A percentile compares a stretch with the other conserved stretches of the same genome.
These are phyloP conservation scores for Gomphus bonarii DNA, from an alignment of 1,284 basidiomycete species.

Conservation along the genomic window DNA sequence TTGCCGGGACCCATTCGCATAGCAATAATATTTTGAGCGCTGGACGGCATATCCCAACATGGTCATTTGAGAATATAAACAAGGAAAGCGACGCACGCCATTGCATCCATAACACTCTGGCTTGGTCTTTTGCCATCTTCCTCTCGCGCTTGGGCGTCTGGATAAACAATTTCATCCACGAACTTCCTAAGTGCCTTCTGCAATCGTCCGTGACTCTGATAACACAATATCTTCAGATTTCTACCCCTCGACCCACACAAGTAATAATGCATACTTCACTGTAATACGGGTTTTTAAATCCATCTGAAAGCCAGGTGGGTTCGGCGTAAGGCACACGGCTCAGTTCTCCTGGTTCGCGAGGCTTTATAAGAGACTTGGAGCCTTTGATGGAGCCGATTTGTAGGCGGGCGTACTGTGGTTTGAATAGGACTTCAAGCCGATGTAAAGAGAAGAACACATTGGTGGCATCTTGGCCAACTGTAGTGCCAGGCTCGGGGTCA, in stretches of 20 bases:
- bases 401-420: conserved; percentile 63
- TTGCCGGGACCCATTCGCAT: conserved; percentile 23
- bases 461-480: conserved; percentile 76
- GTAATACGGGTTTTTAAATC: conserved; percentile 81
- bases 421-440: conserved; percentile 65
- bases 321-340: conserved; percentile 77
- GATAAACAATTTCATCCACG: conserved; percentile 50
- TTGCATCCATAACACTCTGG: conserved; percentile 55
- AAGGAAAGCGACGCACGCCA: conserved; percentile 40
- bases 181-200: conserved; percentile 57
- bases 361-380: conserved; percentile 45
- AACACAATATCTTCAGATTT: neutral
- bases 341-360: conserved; percentile 42
- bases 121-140: conserved; percentile 66
- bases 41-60: neutral
- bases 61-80: neutral
- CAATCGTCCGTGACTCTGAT: conserved; percentile 44
- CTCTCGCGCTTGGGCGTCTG: conserved; percentile 64
- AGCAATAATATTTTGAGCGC: conserved; percentile 37
- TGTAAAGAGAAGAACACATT: conserved; percentile 81
- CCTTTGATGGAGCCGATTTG: conserved; percentile 63
- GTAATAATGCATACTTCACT: conserved; percentile 26
- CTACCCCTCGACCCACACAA: neutral
- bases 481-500: neutral
- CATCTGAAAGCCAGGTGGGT: conserved; percentile 72